Evolutionary conservation across 495 filamentous ascomycete species (phyloP), one percentile per base, ranked within the genome.

Genomic region (Margaritispora aquatica): DNA sequence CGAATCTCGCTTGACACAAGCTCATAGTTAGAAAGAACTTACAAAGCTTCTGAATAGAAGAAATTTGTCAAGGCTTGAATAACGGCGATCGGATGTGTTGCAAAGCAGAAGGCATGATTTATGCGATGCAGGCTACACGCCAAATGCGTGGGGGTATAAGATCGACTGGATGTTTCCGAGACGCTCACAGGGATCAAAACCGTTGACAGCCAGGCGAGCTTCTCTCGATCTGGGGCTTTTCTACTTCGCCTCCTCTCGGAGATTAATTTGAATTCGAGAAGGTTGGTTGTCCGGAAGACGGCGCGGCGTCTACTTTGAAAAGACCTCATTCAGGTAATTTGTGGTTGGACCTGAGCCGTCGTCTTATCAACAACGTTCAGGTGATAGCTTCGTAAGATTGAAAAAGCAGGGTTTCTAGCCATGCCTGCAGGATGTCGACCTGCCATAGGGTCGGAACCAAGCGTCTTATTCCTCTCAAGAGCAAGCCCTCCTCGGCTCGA

Each of bases 211-310:
- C 27, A 44, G 26, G 19, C 29, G 57, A 2, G 26, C 11, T 27
- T 46, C 47, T n/a, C 48, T 23, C n/a, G 23, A 41, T 27, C 24
- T 13, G 24, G 54, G 59, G 46, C 47, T 27, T 8, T 56, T 31
- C 24, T 62, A 54, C 59, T 27, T 57, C 59, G 59, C 47, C 34
- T 57, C 52, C 46, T 27, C n/a, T 57, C 59, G 59, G 59, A 62
- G 57, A 57, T 62, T 62, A 62, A 62, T 57, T 26, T 34, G 26
- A 19, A 31, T 31, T 57, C 47, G 47, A 61, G 52, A 36, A 26
- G 50, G 20, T 50, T 23, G 24, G 50, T 47, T 26, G 19, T 26
- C 49, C 51, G 51, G 52, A 51, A 55, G 20, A 51, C 58, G 53
- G 57, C 51, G 54, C 59, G 48, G 59, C 48, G 52, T 54, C 51